Conservation (phyloP, 257 asterid species). For the Lithospermum erythrorhizon region DNA sequence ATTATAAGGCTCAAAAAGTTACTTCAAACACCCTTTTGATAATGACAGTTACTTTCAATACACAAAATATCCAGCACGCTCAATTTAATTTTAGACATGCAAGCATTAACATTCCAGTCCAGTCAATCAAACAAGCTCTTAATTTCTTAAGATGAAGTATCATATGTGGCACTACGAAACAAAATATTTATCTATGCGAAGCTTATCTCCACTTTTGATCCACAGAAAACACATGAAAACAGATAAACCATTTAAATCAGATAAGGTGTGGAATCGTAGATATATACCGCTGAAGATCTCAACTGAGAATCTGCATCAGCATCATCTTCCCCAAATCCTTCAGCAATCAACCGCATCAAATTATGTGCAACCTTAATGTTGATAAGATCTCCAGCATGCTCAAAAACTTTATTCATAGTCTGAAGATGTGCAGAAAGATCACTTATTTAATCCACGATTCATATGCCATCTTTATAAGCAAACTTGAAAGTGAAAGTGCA, state of each 20-base stretch:
- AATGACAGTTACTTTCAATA: too few species aligned
- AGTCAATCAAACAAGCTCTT: not conserved
- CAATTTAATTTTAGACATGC: too few species aligned
- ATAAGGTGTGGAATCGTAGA: conserved; percentile 16
- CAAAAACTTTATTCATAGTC: conserved; percentile 98
- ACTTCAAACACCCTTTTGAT: not conserved
- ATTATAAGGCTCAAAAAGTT: conserved; percentile 11
- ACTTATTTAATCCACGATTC: conserved; percentile 8
- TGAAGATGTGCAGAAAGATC: conserved; percentile 22
- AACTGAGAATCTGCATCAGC: conserved; percentile 76
- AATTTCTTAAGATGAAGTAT: not conserved
- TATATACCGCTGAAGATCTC: conserved; percentile 92
- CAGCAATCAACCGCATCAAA: conserved; percentile 92
- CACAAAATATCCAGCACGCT: too few species aligned
- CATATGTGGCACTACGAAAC: not conserved
- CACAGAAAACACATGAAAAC: not conserved
- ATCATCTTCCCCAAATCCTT: conserved; percentile 94
- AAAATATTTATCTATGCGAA: conserved; percentile 1
- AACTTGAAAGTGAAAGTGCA: conserved; percentile 3
- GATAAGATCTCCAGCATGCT: conserved; percentile 95
- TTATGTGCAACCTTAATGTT: conserved; percentile 88
- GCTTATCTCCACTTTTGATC: not conserved
- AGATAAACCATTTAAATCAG: conserved; percentile 4
- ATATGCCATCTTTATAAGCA: conserved; percentile 11
- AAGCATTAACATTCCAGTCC: not conserved